These are phyloP conservation scores for Albugo laibachii DNA, from an alignment of 352 stramenopile species.

Conservation along the genomic window DNA sequence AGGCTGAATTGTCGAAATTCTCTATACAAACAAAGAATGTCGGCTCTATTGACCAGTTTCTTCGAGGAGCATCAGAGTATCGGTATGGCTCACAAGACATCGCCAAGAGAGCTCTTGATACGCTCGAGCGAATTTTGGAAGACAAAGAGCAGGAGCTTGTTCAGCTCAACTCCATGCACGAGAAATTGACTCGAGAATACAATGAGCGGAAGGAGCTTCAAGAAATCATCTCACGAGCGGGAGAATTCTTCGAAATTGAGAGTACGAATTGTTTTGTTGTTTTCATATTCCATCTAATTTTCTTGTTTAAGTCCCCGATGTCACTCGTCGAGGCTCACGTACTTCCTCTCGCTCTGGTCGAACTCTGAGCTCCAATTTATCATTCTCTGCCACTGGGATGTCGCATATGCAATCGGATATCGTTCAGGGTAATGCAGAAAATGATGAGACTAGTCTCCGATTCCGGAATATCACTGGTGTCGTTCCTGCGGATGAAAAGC, in stretches of 20 bases:
- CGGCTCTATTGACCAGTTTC: constrained; percentile 55
- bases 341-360: constrained; percentile 28
- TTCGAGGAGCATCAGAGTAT: constrained; percentile 48
- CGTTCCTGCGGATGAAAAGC: constrained; percentile 81
- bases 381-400: background rate
- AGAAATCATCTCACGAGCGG: constrained; percentile 55
- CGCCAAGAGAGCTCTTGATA: constrained; percentile 79
- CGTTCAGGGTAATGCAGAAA: background rate
- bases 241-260: constrained; percentile 78
- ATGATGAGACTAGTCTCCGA: constrained; percentile 37
- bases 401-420: constrained; percentile 1
- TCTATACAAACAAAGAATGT: constrained; percentile 58
- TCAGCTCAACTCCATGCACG: constrained; percentile 95
- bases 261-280: constrained; percentile 11
- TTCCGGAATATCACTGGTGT: constrained; percentile 91
- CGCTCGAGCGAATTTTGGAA: constrained; percentile 89
- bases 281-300: constrained; percentile 1
- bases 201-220: constrained; percentile 86
- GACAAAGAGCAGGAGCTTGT: constrained; percentile 91
- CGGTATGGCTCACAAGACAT: constrained; percentile 67
- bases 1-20: constrained; percentile 88
- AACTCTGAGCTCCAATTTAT: constrained; percentile 1
- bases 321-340: constrained; percentile 23
- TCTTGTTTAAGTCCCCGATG: constrained; percentile 21
- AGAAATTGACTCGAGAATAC: constrained; percentile 96